These are phyloP conservation scores for Ceratobasidium sp. DNA, from an alignment of 1,284 basidiomycete genomes.

Conservation along the genomic window DNA sequence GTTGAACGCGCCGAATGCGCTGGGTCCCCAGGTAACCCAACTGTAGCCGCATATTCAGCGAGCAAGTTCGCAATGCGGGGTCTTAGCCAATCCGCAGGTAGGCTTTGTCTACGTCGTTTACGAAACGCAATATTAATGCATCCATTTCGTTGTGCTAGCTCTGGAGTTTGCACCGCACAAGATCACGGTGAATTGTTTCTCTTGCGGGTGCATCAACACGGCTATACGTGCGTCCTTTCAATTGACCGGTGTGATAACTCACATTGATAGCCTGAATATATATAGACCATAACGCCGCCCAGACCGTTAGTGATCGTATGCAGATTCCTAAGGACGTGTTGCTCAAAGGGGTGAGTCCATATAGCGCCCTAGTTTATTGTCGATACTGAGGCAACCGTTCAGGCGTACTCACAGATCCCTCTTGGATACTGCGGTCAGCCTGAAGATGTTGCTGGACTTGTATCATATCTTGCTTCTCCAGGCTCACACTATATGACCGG, in stretches of 20 bases:
- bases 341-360: slow-evolving; percentile 44
- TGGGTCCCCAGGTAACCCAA: slow-evolving; percentile 8
- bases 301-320: slow-evolving; percentile 34
- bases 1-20: too few relatives aligned
- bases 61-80: slow-evolving; percentile 53
- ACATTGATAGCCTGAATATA: neutral
- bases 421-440: slow-evolving; percentile 50
- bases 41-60: slow-evolving; percentile 41
- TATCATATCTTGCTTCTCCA: slow-evolving; percentile 53
- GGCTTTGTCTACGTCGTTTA: neutral
- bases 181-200: slow-evolving; percentile 53
- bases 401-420: slow-evolving; percentile 31
- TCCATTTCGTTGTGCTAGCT: slow-evolving; percentile 28
- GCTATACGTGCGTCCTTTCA: slow-evolving; percentile 49
- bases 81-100: slow-evolving; percentile 50
- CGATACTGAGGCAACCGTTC: neutral
- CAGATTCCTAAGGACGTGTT: slow-evolving; percentile 28
- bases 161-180: slow-evolving; percentile 51
- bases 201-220: slow-evolving; percentile 51
- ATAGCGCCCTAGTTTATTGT: neutral
- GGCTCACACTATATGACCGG: slow-evolving; percentile 53
- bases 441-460: slow-evolving; percentile 52
- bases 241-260: too few relatives aligned
- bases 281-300: slow-evolving; percentile 24
- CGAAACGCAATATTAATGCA: neutral